phyloP scores from a whole-genome alignment of 1,284 basidiomycete species.

The Rhodotorula sp. region DNA sequence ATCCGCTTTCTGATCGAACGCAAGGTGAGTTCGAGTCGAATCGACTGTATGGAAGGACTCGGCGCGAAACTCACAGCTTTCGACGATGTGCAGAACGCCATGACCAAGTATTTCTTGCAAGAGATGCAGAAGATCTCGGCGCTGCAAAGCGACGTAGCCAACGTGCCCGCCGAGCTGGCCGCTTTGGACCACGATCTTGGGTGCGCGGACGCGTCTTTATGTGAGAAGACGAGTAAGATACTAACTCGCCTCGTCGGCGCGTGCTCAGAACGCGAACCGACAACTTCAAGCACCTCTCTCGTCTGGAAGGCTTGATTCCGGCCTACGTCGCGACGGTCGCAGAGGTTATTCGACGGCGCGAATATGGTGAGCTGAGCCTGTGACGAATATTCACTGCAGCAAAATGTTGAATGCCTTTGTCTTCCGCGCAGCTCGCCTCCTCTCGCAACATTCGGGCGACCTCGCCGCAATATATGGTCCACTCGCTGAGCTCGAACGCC shows the following conservation, averaged over 20 bases:
- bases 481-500: conserved; percentile 34
- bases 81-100: conserved; percentile 36
- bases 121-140: conserved; percentile 43
- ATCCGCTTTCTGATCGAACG: conserved; percentile 42
- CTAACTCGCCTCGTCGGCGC: too few species aligned
- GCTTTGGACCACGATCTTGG: conserved; percentile 40
- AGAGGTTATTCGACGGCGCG: conserved; percentile 83
- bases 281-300: conserved; percentile 82
- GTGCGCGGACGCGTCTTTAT: conserved; percentile 12
- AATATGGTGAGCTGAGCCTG: conserved; percentile 57
- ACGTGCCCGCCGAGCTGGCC: conserved; percentile 35
- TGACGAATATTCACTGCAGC: neutral
- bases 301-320: conserved; percentile 84
- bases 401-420: neutral
- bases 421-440: conserved; percentile 32
- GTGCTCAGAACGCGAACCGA: conserved; percentile 50
- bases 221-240: too few species aligned
- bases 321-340: conserved; percentile 89
- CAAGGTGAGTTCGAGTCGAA: conserved; percentile 22
- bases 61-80: neutral
- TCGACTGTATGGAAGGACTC: neutral
- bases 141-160: conserved; percentile 42
- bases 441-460: conserved; percentile 33
- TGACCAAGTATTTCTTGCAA: conserved; percentile 39
- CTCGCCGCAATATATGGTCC: conserved; percentile 30